These are phyloP conservation scores for Balamuthia mandrillaris DNA, from an alignment of 208 protist species.

Conservation along the genomic window DNA sequence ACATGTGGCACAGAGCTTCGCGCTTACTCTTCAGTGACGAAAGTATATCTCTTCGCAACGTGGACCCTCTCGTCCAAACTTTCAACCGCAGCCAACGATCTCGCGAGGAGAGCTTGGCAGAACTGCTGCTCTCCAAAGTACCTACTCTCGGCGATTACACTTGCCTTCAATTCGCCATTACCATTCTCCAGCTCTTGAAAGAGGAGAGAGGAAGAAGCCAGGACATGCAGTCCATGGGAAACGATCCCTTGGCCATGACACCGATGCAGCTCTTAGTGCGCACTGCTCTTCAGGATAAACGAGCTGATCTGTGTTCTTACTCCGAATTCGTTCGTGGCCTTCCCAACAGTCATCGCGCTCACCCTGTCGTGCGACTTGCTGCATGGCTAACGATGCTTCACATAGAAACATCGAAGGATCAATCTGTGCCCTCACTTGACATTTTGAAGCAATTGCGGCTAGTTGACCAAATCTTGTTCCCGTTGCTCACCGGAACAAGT, in stretches of 20 bases:
- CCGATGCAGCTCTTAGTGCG: not conserved
- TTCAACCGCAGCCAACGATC: not conserved
- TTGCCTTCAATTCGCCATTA: not conserved
- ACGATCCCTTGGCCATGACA: not conserved
- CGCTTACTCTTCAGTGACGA: not conserved
- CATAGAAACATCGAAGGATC: not conserved
- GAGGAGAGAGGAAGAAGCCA: no score
- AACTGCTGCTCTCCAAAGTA: not conserved
- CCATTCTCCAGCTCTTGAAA: no score
- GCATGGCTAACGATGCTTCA: not conserved
- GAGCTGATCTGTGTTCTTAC: not conserved
- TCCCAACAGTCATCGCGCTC: not conserved
- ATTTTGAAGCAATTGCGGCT: not conserved
- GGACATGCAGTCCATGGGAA: not conserved
- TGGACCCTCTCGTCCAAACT: not conserved
- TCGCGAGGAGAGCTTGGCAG: not conserved
- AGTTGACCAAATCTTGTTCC: slow-evolving; percentile 10
- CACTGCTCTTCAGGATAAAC: not conserved
- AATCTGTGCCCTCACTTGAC: not conserved
- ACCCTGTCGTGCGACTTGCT: not conserved
- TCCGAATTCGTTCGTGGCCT: not conserved
- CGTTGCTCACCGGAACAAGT: not conserved
- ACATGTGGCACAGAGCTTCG: not conserved
- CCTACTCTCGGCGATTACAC: not conserved
- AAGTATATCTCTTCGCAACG: not conserved